These are phyloP conservation scores for Allodekkera sacchari DNA, from an alignment of 805 yeast genomes.

Conservation along the genomic window DNA sequence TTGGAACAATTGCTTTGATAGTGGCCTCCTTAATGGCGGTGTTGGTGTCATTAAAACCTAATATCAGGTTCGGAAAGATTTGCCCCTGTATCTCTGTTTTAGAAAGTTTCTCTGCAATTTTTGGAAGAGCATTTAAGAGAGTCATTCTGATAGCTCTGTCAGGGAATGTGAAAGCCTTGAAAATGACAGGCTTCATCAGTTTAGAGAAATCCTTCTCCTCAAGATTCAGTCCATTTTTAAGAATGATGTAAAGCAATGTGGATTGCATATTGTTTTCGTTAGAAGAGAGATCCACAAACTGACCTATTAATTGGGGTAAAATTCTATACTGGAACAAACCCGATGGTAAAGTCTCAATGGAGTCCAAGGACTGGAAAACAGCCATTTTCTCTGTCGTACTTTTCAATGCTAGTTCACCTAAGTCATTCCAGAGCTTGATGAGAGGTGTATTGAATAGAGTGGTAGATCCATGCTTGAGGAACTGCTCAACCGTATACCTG, in stretches of 20 bases:
- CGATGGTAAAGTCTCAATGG: constrained; percentile 31
- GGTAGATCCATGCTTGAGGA: constrained; percentile 23
- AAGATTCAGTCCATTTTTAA: constrained; percentile 24
- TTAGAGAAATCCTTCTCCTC: constrained; percentile 28
- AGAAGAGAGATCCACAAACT: constrained; percentile 24
- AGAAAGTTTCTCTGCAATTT: constrained; percentile 40
- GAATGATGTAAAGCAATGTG: constrained; percentile 31
- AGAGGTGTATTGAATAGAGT: constrained; percentile 37
- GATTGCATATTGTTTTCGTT: constrained; percentile 19
- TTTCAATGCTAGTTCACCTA: constrained; percentile 49
- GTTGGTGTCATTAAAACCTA: constrained; percentile 83
- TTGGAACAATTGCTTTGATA: constrained; percentile 46
- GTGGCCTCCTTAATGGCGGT: constrained; percentile 75
- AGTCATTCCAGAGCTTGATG: constrained; percentile 41
- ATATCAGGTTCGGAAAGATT: constrained; percentile 58
- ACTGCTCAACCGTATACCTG: constrained; percentile 30
- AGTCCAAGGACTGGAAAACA: constrained; percentile 31
- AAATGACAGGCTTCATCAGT: constrained; percentile 51
- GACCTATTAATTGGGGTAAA: constrained; percentile 59
- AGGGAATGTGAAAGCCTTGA: constrained; percentile 51
- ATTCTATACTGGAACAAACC: constrained; percentile 51
- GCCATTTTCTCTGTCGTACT: constrained; percentile 44
- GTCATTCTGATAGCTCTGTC: constrained; percentile 74
- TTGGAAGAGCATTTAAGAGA: constrained; percentile 56
- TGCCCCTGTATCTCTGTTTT: constrained; percentile 59